Conservation (phyloP, 805 yeast species). For the Sugiyamaella chiloensis region DNA sequence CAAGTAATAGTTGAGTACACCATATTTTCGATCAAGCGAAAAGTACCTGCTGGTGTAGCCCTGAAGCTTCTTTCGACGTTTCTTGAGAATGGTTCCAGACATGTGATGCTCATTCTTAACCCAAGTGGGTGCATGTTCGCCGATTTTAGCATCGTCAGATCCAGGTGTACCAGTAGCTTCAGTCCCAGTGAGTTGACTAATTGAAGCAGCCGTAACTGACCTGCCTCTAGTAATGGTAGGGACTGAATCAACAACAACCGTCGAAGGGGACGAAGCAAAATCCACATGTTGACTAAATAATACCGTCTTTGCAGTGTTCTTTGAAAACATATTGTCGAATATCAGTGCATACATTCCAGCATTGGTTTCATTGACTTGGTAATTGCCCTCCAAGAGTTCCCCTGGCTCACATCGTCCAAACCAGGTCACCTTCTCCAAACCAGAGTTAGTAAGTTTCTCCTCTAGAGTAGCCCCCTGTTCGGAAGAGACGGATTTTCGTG, state of each 20-base stretch:
- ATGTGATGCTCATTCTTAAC: slow-evolving; percentile 42
- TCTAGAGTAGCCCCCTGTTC: slow-evolving; percentile 16
- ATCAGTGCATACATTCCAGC: slow-evolving; percentile 83
- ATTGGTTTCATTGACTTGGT: slow-evolving; percentile 45
- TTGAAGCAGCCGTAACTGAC: slow-evolving; percentile 6
- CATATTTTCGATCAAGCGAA: slow-evolving; percentile 74
- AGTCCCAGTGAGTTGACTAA: neutral
- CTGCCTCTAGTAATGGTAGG: neutral
- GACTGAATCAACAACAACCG: neutral
- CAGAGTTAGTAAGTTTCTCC: slow-evolving; percentile 55
- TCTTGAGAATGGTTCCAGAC: slow-evolving; percentile 76
- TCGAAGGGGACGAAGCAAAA: neutral
- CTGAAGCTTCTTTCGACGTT: slow-evolving; percentile 77
- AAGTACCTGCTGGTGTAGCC: slow-evolving; percentile 86
- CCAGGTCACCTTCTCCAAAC: slow-evolving; percentile 50
- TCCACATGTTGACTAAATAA: slow-evolving; percentile 53
- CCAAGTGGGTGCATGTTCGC: slow-evolving; percentile 17
- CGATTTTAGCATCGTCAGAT: neutral
- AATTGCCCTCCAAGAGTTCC: slow-evolving; percentile 58
- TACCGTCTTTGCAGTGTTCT: slow-evolving; percentile 77
- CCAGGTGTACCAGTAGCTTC: neutral
- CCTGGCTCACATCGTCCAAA: slow-evolving; percentile 58
- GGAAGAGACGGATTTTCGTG: slow-evolving; percentile 13
- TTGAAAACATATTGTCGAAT: slow-evolving; percentile 88
- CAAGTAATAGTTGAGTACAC: slow-evolving; percentile 76